Conservation (phyloP, 2,329 filamentous ascomycete species). For the Knoxdaviesia capensis region DNA sequence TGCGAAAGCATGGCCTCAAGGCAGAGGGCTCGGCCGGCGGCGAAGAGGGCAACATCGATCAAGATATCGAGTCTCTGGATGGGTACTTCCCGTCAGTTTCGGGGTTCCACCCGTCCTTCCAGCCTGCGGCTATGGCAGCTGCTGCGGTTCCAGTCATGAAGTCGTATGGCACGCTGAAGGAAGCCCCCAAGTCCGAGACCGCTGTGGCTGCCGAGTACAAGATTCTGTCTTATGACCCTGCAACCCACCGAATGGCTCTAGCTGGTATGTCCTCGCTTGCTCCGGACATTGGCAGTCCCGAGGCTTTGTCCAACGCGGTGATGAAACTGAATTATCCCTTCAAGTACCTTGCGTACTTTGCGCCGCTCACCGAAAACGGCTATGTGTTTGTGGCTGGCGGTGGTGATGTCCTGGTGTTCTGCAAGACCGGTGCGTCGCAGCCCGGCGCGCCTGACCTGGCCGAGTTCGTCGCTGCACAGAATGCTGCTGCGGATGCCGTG, state of each 20-base stretch:
- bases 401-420: constrained; percentile 45
- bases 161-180: constrained; percentile 9
- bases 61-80: too few relatives aligned
- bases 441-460: constrained; percentile 8
- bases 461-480: not conserved
- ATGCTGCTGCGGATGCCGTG: not conserved
- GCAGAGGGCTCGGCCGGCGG: too few relatives aligned
- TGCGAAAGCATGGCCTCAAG: not conserved
- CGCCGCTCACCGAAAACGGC: constrained; percentile 34
- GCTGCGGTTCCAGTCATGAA: constrained; percentile 13
- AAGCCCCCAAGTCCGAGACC: not conserved
- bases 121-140: too few relatives aligned
- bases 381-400: constrained; percentile 47
- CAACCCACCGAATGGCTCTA: constrained; percentile 32
- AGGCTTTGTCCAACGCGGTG: constrained; percentile 39
- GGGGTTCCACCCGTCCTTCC: too few relatives aligned
- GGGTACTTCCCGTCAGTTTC: too few relatives aligned
- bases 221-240: constrained; percentile 44
- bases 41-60: too few relatives aligned
- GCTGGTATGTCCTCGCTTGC: constrained; percentile 40
- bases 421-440: constrained; percentile 24
- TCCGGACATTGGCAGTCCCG: constrained; percentile 22
- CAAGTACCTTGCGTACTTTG: constrained; percentile 45
- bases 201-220: constrained; percentile 25
- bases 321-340: constrained; percentile 39